Evolutionary conservation across 805 yeast species (phyloP).

Genomic region (Wilhelminamyces savonicus): DNA sequence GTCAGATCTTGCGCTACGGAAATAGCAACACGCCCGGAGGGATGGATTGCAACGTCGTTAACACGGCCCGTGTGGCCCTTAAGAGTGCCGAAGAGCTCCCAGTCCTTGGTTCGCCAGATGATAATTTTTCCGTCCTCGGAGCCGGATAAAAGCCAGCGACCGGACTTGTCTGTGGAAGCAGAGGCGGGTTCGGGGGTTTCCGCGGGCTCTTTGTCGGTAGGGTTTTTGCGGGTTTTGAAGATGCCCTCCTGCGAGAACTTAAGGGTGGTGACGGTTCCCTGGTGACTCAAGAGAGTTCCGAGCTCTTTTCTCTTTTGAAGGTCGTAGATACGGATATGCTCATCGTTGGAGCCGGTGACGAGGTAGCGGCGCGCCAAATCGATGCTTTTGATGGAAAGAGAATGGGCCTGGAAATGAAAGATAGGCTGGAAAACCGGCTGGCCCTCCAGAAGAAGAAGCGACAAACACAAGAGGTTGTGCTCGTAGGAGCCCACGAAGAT

Average conservation of each 20-base stretch:
- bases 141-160: slow-evolving; percentile 87
- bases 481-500: slow-evolving; percentile 94
- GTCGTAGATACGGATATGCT: slow-evolving; percentile 90
- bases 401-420: slow-evolving; percentile 93
- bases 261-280: slow-evolving; percentile 78
- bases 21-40: slow-evolving; percentile 82
- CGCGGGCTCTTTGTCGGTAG: slow-evolving; percentile 3
- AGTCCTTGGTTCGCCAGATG: slow-evolving; percentile 93
- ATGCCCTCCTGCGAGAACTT: slow-evolving; percentile 55
- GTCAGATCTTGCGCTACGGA: slow-evolving; percentile 84
- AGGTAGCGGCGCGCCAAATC: slow-evolving; percentile 79
- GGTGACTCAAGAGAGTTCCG: slow-evolving; percentile 84
- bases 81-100: slow-evolving; percentile 86
- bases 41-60: slow-evolving; percentile 84
- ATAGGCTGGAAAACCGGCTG: slow-evolving; percentile 72
- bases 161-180: slow-evolving; percentile 33
- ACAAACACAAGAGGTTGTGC: slow-evolving; percentile 81
- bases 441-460: slow-evolving; percentile 58
- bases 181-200: slow-evolving; percentile 5
- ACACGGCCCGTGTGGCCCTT: slow-evolving; percentile 86
- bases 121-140: slow-evolving; percentile 87
- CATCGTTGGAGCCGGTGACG: slow-evolving; percentile 94
- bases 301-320: slow-evolving; percentile 88
- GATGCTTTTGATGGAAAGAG: slow-evolving; percentile 78
- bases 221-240: too few relatives aligned